Conservation (phyloP, 2,329 filamentous ascomycete genomes). For the Decorospora gaudefroyi region DNA sequence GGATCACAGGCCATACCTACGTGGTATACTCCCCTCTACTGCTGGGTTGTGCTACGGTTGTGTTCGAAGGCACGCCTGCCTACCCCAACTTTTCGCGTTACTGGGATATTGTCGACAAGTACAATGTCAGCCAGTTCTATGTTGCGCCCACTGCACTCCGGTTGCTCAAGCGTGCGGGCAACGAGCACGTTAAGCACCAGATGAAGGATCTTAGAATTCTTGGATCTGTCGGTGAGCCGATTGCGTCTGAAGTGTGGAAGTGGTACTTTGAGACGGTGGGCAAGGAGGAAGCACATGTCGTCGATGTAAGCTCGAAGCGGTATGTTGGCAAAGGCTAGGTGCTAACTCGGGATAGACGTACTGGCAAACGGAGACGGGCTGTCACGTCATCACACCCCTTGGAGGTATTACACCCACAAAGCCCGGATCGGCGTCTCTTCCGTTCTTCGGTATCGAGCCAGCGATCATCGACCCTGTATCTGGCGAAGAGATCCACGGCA, state of each 20-base stretch:
- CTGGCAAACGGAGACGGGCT: slow-evolving; percentile 99
- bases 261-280: slow-evolving; percentile 98
- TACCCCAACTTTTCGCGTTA: slow-evolving; percentile 98
- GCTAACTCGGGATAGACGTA: slow-evolving; percentile 72
- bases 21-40: slow-evolving; percentile 95
- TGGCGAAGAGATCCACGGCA: slow-evolving; percentile 89
- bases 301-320: slow-evolving; percentile 73
- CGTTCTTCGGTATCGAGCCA: slow-evolving; percentile 98
- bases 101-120: slow-evolving; percentile 97
- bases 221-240: slow-evolving; percentile 95
- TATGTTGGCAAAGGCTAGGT: background rate
- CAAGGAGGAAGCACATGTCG: slow-evolving; percentile 88
- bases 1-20: slow-evolving; percentile 99
- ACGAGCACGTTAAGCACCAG: slow-evolving; percentile 85
- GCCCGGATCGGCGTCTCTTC: slow-evolving; percentile 91
- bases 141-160: slow-evolving; percentile 93
- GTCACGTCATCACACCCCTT: slow-evolving; percentile 90
- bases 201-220: slow-evolving; percentile 90
- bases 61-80: slow-evolving; percentile 96
- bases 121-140: slow-evolving; percentile 96
- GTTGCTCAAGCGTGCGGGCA: slow-evolving; percentile 90
- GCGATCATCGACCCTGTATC: slow-evolving; percentile 96
- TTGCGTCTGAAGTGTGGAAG: slow-evolving; percentile 98
- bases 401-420: slow-evolving; percentile 95
- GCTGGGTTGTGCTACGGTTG: slow-evolving; percentile 89